phyloP scores from a whole-genome alignment of 768 basidiomycete species.

The Mycena latifolia region DNA sequence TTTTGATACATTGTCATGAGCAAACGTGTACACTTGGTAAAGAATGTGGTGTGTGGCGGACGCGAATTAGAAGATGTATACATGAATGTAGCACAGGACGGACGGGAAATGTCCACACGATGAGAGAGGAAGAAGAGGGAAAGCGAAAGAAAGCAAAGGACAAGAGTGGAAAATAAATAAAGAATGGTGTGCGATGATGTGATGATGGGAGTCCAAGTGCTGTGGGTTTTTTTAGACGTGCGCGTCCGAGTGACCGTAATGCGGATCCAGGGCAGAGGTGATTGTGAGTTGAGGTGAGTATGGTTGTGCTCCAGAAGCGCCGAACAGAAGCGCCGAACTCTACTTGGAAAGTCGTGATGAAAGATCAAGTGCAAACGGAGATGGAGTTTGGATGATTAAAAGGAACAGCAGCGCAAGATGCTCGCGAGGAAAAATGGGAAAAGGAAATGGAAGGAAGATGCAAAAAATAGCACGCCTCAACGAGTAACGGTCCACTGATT shows the following conservation, averaged over 20 bases:
- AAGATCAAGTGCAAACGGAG: constrained; percentile 29
- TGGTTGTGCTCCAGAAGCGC: constrained; percentile 28
- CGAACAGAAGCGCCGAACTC: constrained; percentile 25
- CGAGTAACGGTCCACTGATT: constrained; percentile 47
- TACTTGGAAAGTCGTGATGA: constrained; percentile 17
- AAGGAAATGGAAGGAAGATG: constrained; percentile 28
- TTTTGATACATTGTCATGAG: constrained; percentile 5
- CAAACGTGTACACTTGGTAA: constrained; percentile 23
- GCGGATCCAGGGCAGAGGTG: constrained; percentile 21
- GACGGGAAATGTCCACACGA: too few species aligned
- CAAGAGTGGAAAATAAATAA: constrained; percentile 22
- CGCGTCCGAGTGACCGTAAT: constrained; percentile 18
- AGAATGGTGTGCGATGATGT: background rate
- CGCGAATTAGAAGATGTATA: constrained; percentile 30
- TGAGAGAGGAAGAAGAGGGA: too few species aligned
- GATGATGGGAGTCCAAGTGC: constrained; percentile 12
- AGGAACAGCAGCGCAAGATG: constrained; percentile 16
- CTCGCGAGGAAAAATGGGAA: constrained; percentile 28
- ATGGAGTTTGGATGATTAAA: constrained; percentile 8
- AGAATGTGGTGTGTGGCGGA: constrained; percentile 37
- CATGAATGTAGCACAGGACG: constrained; percentile 4
- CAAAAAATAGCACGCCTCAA: constrained; percentile 28
- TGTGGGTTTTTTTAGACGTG: constrained; percentile 10
- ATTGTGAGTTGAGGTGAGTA: constrained; percentile 16
- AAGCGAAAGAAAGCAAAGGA: background rate